phyloP scores from a whole-genome alignment of 495 filamentous ascomycete species.

The Filosporella fistucella region DNA sequence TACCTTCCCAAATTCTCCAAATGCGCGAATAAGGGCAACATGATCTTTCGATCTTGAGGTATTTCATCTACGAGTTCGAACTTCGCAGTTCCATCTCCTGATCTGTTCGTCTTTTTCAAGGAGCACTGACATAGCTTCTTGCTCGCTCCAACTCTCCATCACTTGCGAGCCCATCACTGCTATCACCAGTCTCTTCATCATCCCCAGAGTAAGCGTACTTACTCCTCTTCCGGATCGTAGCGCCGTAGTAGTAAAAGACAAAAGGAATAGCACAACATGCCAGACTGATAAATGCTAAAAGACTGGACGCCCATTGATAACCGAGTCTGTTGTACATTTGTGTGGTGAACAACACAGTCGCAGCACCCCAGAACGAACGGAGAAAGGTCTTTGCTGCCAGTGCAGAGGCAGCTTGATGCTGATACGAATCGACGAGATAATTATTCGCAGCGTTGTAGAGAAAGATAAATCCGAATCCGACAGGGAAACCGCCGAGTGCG shows the following conservation, averaged over 20 bases:
- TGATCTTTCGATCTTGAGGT: too few relatives aligned
- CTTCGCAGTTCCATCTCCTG: too few relatives aligned
- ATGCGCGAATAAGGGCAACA: too few relatives aligned
- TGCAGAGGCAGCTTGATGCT: constrained; percentile 79
- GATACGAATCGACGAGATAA: constrained; percentile 78
- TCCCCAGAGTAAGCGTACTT: constrained; percentile 56
- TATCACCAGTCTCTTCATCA: constrained; percentile 19
- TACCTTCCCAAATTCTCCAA: too few relatives aligned
- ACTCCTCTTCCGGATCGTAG: constrained; percentile 55
- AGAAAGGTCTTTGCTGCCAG: constrained; percentile 82
- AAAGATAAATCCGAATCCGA: constrained; percentile 85
- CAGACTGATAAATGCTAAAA: constrained; percentile 67
- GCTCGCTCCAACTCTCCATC: constrained; percentile 16
- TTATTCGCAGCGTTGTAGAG: constrained; percentile 83
- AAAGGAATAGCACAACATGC: constrained; percentile 74
- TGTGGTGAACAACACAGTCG: constrained; percentile 68
- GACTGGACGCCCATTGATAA: constrained; percentile 68
- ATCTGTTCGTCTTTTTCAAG: too few relatives aligned
- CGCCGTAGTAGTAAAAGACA: constrained; percentile 72
- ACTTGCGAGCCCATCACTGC: neutral
- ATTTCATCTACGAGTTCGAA: too few relatives aligned
- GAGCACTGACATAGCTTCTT: constrained; percentile 22
- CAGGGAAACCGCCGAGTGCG: constrained; percentile 65
- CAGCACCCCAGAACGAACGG: constrained; percentile 74
- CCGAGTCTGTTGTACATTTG: constrained; percentile 74